Evolutionary conservation across 371 early-diverging fungal species (phyloP).

Genomic region (Syncephalis plumigaleata): DNA sequence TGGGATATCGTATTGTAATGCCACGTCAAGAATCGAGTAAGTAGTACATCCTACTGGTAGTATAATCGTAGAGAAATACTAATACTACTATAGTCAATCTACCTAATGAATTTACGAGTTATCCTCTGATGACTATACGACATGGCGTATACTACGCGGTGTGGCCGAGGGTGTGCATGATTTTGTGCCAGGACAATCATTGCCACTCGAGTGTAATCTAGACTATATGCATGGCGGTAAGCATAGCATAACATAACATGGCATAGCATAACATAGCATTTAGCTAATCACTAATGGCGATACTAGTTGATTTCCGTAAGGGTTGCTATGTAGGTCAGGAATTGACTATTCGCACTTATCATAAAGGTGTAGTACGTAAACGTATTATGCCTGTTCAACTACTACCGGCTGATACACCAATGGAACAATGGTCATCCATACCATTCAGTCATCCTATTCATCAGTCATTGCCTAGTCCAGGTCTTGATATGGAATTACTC

Average conservation of each 20-base stretch:
- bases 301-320: conserved; percentile 78
- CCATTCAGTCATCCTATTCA: not conserved
- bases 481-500: not conserved
- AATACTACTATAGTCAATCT: conserved; percentile 4
- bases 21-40: conserved; percentile 6
- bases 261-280: no score
- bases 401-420: not conserved
- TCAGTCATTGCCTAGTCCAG: not conserved
- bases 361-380: conserved; percentile 87
- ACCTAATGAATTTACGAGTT: conserved; percentile 23
- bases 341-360: conserved; percentile 88
- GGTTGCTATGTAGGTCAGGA: conserved; percentile 98
- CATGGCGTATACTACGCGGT: conserved; percentile 64
- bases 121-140: conserved; percentile 36
- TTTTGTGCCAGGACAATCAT: conserved; percentile 39
- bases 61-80: no score
- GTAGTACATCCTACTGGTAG: no score
- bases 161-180: conserved; percentile 81
- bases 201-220: conserved; percentile 84
- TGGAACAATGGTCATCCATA: not conserved
- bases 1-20: conserved; percentile 37
- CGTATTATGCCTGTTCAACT: conserved; percentile 72
- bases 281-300: not conserved
- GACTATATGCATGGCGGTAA: conserved; percentile 67
- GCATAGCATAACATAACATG: no score